These are phyloP conservation scores for Ogataea hybrid DNA, from an alignment of 1,139 yeast species.

Conservation along the genomic window DNA sequence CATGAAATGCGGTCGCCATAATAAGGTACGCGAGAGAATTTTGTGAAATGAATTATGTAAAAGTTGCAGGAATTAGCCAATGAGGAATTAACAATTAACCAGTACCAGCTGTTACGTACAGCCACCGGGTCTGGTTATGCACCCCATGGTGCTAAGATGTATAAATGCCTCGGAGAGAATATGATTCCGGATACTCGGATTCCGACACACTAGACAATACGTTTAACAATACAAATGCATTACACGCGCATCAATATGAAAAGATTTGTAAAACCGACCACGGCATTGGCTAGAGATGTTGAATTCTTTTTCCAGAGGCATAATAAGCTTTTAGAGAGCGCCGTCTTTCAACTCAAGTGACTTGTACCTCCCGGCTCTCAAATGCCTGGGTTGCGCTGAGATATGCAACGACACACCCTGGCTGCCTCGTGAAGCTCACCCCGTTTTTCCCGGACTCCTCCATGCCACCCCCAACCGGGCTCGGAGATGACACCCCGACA, in stretches of 20 bases:
- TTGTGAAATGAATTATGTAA: not conserved
- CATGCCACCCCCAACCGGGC: slow-evolving; percentile 7
- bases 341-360: not conserved
- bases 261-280: slow-evolving; percentile 13
- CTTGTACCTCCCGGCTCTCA: not conserved
- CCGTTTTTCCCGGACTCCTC: not conserved
- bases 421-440: not conserved
- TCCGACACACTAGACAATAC: slow-evolving; percentile 1
- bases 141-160: not conserved
- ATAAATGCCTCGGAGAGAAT: slow-evolving; percentile 7
- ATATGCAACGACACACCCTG: not conserved
- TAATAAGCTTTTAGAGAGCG: not conserved
- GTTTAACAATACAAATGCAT: slow-evolving; percentile 3
- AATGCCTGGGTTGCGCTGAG: not conserved
- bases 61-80: not conserved
- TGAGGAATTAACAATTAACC: not conserved
- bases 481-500: slow-evolving; percentile 10
- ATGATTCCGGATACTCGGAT: not conserved
- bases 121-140: not conserved
- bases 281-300: slow-evolving; percentile 18
- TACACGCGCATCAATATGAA: not conserved
- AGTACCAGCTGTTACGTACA: not conserved
- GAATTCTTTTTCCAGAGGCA: not conserved
- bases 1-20: slow-evolving; percentile 16
- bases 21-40: not conserved